Base-by-base conservation (phyloP, 169 alveolate species). In the Plasmodium malariae region DNA sequence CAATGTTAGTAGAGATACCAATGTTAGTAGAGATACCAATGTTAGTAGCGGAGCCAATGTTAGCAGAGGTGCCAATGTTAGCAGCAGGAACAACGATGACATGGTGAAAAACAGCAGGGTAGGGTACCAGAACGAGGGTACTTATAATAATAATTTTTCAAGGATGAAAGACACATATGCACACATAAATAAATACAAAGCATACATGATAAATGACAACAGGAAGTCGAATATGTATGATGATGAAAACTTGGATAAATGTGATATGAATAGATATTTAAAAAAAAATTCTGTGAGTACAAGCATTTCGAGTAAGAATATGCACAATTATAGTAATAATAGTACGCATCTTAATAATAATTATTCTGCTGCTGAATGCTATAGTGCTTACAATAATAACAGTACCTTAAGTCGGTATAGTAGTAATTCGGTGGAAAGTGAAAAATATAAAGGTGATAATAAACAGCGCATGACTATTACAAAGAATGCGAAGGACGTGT, bases 111-210 rank as follows among this genome's bases (percentile, higher is more conserved):
- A 63, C 21, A 55, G 26, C 45, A 67, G 91, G 34, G 17, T 43
- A 1, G 57, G 9, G 21, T 36, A 62, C n/a, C 51, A 70, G 19
- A 83, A 36, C 28, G 74, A 48, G 49, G 85, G 63, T n/a, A 67
- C 54, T 24, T 37, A 67, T 40, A 68, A 48, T 21, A 37, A 32
- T 26, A 62, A 21, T 43, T 83, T 55, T 59, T 43, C 91, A 24
- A 21, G 86, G 49, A 60, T 43, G 71, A 83, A 83, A 54, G 91
- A 83, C 51, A 36, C 69, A 60, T 67, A 30, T 69, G 63, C 67
- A 2, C 73, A 51, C 24, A 30, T 54, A 21, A 83, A 59, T 68
- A 83, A 51, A 26, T 54, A 32, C 26, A 83, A 83, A 55, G 36
- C 17, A 24, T 83, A 83, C 12, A 30, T 55, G 60, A 68, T 54